phyloP scores from a whole-genome alignment of 2,329 filamentous ascomycete genomes.

The Aspergillus arachidicola region DNA sequence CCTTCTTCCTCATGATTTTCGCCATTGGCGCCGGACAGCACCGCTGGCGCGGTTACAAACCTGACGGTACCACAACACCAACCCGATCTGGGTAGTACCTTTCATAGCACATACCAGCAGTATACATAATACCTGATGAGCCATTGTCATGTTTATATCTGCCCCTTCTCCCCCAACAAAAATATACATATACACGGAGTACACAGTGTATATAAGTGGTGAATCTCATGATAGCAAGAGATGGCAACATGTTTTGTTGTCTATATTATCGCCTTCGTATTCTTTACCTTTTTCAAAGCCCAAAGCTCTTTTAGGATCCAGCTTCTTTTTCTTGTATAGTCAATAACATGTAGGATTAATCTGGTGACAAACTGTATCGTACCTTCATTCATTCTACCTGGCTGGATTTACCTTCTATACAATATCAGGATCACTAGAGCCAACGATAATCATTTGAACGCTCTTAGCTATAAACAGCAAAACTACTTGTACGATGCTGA shows the following conservation, averaged over 20 bases:
- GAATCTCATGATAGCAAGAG: too few species aligned
- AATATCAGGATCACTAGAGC: neutral
- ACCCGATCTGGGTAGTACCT: too few species aligned
- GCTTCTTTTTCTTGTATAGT: neutral
- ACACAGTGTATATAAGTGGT: too few species aligned
- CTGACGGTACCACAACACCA: neutral
- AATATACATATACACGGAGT: neutral
- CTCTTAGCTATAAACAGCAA: neutral
- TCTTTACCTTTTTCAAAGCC: neutral
- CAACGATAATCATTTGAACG: neutral
- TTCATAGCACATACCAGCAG: neutral
- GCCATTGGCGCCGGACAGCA: conserved; percentile 27
- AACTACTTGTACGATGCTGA: neutral
- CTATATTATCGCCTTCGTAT: too few species aligned
- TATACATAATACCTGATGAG: neutral
- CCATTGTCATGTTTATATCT: neutral
- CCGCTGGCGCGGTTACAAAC: conserved; percentile 23
- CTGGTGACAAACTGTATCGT: neutral
- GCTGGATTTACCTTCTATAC: neutral
- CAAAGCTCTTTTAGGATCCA: neutral
- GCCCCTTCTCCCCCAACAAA: neutral
- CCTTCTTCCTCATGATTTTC: conserved; percentile 24
- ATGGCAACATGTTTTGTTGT: neutral
- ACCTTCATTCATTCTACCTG: neutral
- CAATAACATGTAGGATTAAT: neutral